A percentile compares a stretch with the other conserved stretches of the same genome.
Conservation (phyloP, 2,329 filamentous ascomycete genomes). For the Sporothrix globosa region DNA sequence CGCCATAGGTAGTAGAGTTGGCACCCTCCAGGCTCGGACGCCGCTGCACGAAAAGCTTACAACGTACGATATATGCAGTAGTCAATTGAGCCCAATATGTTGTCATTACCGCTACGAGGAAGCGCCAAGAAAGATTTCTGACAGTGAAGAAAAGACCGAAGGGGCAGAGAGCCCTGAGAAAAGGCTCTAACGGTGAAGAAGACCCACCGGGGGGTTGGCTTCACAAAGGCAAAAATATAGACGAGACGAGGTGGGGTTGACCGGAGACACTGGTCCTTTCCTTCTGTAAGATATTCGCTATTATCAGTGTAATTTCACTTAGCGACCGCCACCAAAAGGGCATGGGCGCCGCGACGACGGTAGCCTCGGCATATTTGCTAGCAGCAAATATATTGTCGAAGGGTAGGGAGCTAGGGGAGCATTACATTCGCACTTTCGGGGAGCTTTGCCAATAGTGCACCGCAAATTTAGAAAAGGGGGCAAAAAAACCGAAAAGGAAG, state of each 20-base stretch:
- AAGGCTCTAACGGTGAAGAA: not conserved
- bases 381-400: not conserved
- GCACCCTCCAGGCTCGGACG: too few species aligned
- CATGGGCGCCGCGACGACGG: too few species aligned
- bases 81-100: not conserved
- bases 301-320: not conserved
- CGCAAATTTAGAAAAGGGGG: not conserved
- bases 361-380: constrained; percentile 19
- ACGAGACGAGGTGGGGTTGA: not conserved
- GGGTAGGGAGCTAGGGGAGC: not conserved
- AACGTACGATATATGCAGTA: not conserved
- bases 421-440: not conserved
- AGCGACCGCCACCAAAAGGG: too few species aligned
- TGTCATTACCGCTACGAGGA: too few species aligned
- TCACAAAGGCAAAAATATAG: constrained; percentile 1
- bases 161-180: not conserved
- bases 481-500: too few species aligned
- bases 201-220: not conserved
- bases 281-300: not conserved
- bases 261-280: constrained; percentile 26
- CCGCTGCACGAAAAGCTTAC: too few species aligned
- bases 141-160: too few species aligned
- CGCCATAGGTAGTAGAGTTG: too few species aligned
- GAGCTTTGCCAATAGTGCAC: not conserved
- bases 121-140: too few species aligned